These are phyloP conservation scores for Arxiozyma heterogenica DNA, from an alignment of 1,139 yeast genomes.

Conservation along the genomic window DNA sequence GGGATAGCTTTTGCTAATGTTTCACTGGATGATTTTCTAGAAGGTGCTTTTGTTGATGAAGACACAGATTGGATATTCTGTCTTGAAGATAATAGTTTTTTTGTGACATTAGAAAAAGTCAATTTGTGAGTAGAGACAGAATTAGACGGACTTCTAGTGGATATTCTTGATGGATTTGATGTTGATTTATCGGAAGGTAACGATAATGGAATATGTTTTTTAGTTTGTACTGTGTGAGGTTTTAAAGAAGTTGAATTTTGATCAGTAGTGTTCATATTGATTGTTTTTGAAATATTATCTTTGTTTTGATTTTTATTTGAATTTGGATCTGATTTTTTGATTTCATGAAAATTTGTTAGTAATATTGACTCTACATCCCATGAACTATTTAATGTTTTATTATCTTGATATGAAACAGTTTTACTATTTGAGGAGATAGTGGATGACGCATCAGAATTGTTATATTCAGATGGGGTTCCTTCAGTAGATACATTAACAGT, in stretches of 20 bases:
- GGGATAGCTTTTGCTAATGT: conserved; percentile 7
- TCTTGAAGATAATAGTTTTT: conserved; percentile 16
- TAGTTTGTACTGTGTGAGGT: neutral
- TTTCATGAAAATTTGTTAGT: neutral
- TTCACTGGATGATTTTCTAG: conserved; percentile 22
- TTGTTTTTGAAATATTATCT: neutral
- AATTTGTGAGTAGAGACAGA: conserved; percentile 4
- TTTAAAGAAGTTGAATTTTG: neutral
- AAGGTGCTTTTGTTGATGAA: conserved; percentile 5
- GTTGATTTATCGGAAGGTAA: conserved; percentile 1
- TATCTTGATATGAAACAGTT: neutral
- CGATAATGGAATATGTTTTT: neutral
- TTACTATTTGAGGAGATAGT: conserved; percentile 2
- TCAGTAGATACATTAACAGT: neutral
- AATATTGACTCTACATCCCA: conserved; percentile 7
- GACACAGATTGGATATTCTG: conserved; percentile 5
- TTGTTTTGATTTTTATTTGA: neutral
- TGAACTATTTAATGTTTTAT: neutral
- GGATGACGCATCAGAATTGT: conserved; percentile 1
- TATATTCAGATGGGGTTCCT: neutral
- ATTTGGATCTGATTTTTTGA: neutral
- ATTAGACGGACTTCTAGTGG: conserved; percentile 3
- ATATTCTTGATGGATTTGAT: conserved; percentile 2
- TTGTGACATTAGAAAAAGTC: neutral
- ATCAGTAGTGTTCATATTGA: neutral